A percentile compares a stretch with the other conserved stretches of the same genome.
These are phyloP conservation scores for Phytophthora megakarya DNA, from an alignment of 352 stramenopile species.

Conservation along the genomic window DNA sequence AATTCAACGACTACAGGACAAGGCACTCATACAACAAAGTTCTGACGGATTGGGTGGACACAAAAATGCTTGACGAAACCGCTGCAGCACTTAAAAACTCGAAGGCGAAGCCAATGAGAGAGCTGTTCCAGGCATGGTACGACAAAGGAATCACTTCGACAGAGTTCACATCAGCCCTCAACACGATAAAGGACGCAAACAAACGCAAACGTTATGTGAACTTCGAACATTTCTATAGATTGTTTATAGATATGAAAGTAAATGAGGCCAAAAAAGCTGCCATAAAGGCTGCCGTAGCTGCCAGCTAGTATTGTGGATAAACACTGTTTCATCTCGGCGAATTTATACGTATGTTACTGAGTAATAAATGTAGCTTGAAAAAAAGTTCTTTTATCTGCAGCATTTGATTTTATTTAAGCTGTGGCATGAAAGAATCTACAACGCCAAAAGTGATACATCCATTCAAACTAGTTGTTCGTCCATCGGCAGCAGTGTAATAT, in stretches of 20 bases:
- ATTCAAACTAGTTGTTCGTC: too few species aligned
- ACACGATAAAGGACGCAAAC: neutral
- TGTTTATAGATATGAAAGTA: neutral
- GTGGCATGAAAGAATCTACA: too few species aligned
- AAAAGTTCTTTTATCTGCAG: too few species aligned
- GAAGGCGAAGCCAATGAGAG: neutral
- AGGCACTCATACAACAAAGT: neutral
- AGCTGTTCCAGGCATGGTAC: slow-evolving; percentile 1
- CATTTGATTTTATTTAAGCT: too few species aligned
- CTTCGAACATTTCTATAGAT: neutral
- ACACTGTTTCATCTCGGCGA: too few species aligned
- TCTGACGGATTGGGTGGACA: neutral
- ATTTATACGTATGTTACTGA: too few species aligned
- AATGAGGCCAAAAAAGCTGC: neutral
- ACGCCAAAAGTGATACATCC: too few species aligned
- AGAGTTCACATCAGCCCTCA: neutral
- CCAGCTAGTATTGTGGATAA: too few species aligned
- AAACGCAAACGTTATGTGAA: neutral
- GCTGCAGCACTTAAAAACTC: neutral
- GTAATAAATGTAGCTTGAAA: too few species aligned
- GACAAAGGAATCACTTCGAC: neutral
- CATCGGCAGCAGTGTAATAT: too few species aligned
- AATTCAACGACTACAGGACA: slow-evolving; percentile 10
- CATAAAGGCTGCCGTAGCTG: neutral
- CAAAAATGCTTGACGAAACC: slow-evolving; percentile 5